phyloP scores from a whole-genome alignment of 352 stramenopile genomes.

The Pythium folliculosum region DNA sequence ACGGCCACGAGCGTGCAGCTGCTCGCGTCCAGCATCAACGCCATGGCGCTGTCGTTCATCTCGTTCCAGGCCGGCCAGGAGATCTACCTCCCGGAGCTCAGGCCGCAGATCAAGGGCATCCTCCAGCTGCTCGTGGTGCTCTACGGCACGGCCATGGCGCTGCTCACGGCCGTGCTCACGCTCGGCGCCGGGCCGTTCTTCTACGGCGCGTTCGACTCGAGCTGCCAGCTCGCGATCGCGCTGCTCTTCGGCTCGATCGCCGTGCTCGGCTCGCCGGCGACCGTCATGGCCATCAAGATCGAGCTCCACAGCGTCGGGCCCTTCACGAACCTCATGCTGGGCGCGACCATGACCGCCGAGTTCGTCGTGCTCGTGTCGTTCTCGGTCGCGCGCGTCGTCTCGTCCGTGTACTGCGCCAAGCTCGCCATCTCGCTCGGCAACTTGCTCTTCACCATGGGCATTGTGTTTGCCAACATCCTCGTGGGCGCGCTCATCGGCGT shows the following conservation, averaged over 20 bases:
- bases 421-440: constrained; percentile 51
- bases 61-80: constrained; percentile 75
- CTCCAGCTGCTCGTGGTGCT: constrained; percentile 48
- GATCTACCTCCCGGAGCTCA: constrained; percentile 67
- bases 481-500: constrained; percentile 44
- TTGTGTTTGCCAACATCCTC: constrained; percentile 59
- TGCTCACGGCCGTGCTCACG: constrained; percentile 46
- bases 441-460: constrained; percentile 51
- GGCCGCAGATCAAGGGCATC: constrained; percentile 63
- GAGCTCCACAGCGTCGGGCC: constrained; percentile 70
- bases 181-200: constrained; percentile 61
- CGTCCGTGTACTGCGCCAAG: constrained; percentile 61
- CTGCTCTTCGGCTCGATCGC: constrained; percentile 78
- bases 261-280: constrained; percentile 60
- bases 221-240: constrained; percentile 60
- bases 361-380: constrained; percentile 75
- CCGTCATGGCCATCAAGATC: constrained; percentile 79
- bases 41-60: constrained; percentile 71
- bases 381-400: constrained; percentile 60
- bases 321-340: constrained; percentile 77
- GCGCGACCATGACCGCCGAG: constrained; percentile 65
- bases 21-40: constrained; percentile 55
- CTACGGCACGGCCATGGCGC: constrained; percentile 57
- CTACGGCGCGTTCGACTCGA: constrained; percentile 44
- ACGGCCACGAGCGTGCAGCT: constrained; percentile 40